Percentiles rank a stretch among this genome's conserved stretches.
These are phyloP conservation scores for Ustilago tritici DNA, from an alignment of 1,284 basidiomycete genomes.

Conservation along the genomic window DNA sequence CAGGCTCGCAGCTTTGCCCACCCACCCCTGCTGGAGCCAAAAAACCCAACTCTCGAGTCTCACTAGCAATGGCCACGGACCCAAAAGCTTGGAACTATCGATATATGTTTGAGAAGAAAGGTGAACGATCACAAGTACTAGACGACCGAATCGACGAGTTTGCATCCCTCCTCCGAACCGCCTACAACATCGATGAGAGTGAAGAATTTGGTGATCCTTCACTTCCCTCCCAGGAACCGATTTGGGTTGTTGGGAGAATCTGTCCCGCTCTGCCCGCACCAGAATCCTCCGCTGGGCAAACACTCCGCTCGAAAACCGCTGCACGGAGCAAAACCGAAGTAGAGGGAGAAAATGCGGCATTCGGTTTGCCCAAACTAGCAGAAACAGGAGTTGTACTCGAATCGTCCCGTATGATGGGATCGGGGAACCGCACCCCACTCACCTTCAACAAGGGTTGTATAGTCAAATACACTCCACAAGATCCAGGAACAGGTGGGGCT, in stretches of 20 bases:
- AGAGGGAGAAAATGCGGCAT: not conserved
- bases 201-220: slow-evolving; percentile 63
- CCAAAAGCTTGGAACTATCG: slow-evolving; percentile 65
- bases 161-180: slow-evolving; percentile 50
- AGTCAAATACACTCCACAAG: slow-evolving; percentile 51
- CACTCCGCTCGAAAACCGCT: slow-evolving; percentile 13
- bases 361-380: slow-evolving; percentile 36
- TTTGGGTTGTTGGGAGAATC: slow-evolving; percentile 65
- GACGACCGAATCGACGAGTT: slow-evolving; percentile 63
- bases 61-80: slow-evolving; percentile 64
- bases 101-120: slow-evolving; percentile 69
- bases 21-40: slow-evolving; percentile 9
- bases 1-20: slow-evolving; percentile 33
- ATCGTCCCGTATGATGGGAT: slow-evolving; percentile 58
- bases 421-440: slow-evolving; percentile 58
- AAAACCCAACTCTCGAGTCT: slow-evolving; percentile 46
- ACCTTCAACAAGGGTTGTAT: slow-evolving; percentile 45
- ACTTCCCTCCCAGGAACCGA: slow-evolving; percentile 56
- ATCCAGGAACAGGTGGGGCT: slow-evolving; percentile 27
- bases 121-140: slow-evolving; percentile 57
- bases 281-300: slow-evolving; percentile 19
- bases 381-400: slow-evolving; percentile 59
- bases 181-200: slow-evolving; percentile 43
- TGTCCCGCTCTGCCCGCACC: slow-evolving; percentile 37
- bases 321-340: not conserved